Evolutionary conservation across 306 rosid genomes (phyloP).

Genomic region (Acacia acuminata): DNA sequence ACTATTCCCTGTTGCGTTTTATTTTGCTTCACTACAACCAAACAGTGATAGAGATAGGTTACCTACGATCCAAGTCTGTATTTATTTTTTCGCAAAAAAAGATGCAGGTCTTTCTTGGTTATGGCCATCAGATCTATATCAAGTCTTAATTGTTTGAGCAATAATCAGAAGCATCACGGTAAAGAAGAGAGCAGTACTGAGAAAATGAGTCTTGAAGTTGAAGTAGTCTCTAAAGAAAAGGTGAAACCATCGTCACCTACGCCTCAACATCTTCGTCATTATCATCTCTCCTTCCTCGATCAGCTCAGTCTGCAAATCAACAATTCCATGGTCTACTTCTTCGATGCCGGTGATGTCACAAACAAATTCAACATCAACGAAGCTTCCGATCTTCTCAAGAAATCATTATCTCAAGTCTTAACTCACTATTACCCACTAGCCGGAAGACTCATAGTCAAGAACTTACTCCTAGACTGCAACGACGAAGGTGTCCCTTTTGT

Average conservation of each 20-base stretch:
- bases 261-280: constrained; percentile 29
- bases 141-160: background rate
- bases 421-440: constrained; percentile 41
- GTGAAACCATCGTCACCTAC: constrained; percentile 39
- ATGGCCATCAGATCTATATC: too few species aligned
- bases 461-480: constrained; percentile 31
- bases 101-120: too few species aligned
- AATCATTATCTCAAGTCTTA: constrained; percentile 43
- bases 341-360: background rate
- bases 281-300: constrained; percentile 45
- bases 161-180: background rate
- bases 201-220: background rate
- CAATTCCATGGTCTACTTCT: constrained; percentile 23
- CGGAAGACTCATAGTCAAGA: constrained; percentile 32
- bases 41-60: too few species aligned
- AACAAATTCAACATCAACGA: background rate
- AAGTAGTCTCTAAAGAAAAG: constrained; percentile 13
- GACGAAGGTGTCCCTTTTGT: constrained; percentile 42
- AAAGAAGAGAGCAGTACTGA: background rate
- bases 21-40: too few species aligned
- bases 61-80: too few species aligned
- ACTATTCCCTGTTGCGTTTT: too few species aligned
- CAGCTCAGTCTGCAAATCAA: constrained; percentile 31
- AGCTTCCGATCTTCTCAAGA: constrained; percentile 32
- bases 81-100: too few species aligned